A percentile compares a stretch with the other conserved stretches of the same genome.
Conservation (phyloP, 2,329 filamentous ascomycete species). For the Beauveria varroae region DNA sequence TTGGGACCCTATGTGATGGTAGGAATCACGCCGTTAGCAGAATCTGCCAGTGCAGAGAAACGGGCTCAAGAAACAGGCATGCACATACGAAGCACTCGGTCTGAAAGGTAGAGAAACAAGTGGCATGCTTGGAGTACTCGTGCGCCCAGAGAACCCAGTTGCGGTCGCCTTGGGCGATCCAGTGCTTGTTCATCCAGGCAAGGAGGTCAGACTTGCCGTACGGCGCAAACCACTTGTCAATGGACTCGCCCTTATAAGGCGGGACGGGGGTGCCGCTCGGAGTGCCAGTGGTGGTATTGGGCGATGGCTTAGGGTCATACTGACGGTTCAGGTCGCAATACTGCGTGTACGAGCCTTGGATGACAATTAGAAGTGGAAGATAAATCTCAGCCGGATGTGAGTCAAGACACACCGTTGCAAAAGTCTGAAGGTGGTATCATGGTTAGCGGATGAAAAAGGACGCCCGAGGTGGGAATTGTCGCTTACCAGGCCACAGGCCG, state of each 20-base stretch:
- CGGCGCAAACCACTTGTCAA: slow-evolving; percentile 50
- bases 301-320: slow-evolving; percentile 53
- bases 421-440: slow-evolving; percentile 25
- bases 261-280: slow-evolving; percentile 45
- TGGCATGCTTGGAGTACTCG: slow-evolving; percentile 62
- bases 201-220: slow-evolving; percentile 54
- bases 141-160: slow-evolving; percentile 58
- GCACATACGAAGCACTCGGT: slow-evolving; percentile 47
- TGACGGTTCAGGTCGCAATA: slow-evolving; percentile 60
- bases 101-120: slow-evolving; percentile 61
- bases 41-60: too few species aligned
- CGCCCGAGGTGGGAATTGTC: not conserved
- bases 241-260: slow-evolving; percentile 49
- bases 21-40: not conserved
- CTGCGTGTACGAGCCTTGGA: slow-evolving; percentile 50
- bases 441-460: not conserved
- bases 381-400: too few species aligned
- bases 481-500: slow-evolving; percentile 45
- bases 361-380: not conserved
- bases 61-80: not conserved
- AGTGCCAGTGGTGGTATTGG: slow-evolving; percentile 55
- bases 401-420: slow-evolving; percentile 29
- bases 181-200: slow-evolving; percentile 58
- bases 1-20: slow-evolving; percentile 33
- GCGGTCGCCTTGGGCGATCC: slow-evolving; percentile 49